Conservation (phyloP, 2,329 filamentous ascomycete genomes). For the Rhinocladiella similis region DNA sequence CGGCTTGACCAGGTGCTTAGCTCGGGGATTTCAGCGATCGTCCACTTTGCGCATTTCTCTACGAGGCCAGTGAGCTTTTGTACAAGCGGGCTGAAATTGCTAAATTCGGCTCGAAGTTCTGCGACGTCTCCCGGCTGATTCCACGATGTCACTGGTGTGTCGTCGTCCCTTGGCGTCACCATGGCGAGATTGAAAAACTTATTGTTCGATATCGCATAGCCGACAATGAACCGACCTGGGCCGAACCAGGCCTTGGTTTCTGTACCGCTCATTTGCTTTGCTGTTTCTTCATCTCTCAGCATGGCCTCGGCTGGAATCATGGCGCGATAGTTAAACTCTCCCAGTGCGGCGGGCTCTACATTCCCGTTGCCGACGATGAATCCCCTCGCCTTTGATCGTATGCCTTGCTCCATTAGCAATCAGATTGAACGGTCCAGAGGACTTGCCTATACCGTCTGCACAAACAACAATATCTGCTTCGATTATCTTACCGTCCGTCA, state of each 20-base stretch:
- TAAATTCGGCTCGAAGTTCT: conserved; percentile 36
- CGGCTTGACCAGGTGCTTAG: conserved; percentile 33
- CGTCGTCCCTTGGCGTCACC: conserved; percentile 1
- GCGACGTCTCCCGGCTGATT: conserved; percentile 45
- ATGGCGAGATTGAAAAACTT: conserved; percentile 15
- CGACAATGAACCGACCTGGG: conserved; percentile 8
- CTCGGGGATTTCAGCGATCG: conserved; percentile 17
- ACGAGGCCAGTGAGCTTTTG: conserved; percentile 5
- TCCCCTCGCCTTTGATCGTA: background rate
- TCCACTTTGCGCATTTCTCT: conserved; percentile 15
- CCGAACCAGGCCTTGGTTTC: conserved; percentile 9
- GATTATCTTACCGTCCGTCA: conserved; percentile 7
- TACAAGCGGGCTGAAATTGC: conserved; percentile 3
- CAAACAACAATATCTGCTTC: conserved; percentile 15
- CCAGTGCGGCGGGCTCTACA: background rate
- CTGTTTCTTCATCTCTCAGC: conserved; percentile 7
- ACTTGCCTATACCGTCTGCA: conserved; percentile 11
- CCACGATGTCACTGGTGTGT: conserved; percentile 24
- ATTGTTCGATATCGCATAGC: conserved; percentile 9
- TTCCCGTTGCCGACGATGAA: conserved; percentile 1
- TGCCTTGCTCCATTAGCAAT: background rate
- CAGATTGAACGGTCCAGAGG: background rate
- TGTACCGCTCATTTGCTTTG: background rate
- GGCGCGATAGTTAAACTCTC: conserved; percentile 9
- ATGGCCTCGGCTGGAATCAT: conserved; percentile 16